A percentile compares a stretch with the other conserved stretches of the same genome.
Evolutionary conservation across 2,329 filamentous ascomycete species (phyloP).

Genomic region (Cadophora sp.): DNA sequence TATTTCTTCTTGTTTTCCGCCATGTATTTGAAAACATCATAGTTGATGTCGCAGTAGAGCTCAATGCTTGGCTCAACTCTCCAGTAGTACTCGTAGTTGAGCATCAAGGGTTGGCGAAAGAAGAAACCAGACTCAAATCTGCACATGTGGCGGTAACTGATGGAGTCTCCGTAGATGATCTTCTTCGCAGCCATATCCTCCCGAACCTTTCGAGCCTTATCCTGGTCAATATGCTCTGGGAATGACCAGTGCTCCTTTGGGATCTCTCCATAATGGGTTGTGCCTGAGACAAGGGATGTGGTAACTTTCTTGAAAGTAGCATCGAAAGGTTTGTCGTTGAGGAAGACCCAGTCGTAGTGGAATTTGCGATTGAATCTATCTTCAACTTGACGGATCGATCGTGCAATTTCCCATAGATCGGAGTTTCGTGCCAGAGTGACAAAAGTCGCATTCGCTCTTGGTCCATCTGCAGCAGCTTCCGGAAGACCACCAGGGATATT

Average conservation of each 20-base stretch:
- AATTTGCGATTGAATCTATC: constrained; percentile 97
- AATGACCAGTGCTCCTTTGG: constrained; percentile 96
- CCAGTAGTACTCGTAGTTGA: constrained; percentile 99
- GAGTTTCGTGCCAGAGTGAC: constrained; percentile 92
- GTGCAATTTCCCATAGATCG: constrained; percentile 95
- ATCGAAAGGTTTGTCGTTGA: constrained; percentile 96
- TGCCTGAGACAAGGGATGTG: constrained; percentile 87
- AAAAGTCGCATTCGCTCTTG: constrained; percentile 95
- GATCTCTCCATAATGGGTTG: constrained; percentile 89
- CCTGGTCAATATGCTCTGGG: constrained; percentile 93
- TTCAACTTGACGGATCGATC: constrained; percentile 94
- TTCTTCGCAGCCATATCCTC: constrained; percentile 93
- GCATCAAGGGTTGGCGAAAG: constrained; percentile 92
- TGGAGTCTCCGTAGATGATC: constrained; percentile 97
- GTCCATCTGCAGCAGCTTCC: constrained; percentile 63
- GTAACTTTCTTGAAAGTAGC: constrained; percentile 94
- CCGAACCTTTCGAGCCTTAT: constrained; percentile 87
- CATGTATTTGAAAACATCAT: constrained; percentile 97
- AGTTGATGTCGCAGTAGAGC: constrained; percentile 93
- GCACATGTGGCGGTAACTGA: constrained; percentile 99
- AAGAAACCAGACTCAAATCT: constrained; percentile 99
- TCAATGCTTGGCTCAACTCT: constrained; percentile 97
- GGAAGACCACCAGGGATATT: constrained; percentile 45
- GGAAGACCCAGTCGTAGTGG: constrained; percentile 99
- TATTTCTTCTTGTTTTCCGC: constrained; percentile 97